Evolutionary conservation across 345 rosid species (phyloP), one percentile per base, ranked within the genome.

Genomic region (Angophora floribunda): DNA sequence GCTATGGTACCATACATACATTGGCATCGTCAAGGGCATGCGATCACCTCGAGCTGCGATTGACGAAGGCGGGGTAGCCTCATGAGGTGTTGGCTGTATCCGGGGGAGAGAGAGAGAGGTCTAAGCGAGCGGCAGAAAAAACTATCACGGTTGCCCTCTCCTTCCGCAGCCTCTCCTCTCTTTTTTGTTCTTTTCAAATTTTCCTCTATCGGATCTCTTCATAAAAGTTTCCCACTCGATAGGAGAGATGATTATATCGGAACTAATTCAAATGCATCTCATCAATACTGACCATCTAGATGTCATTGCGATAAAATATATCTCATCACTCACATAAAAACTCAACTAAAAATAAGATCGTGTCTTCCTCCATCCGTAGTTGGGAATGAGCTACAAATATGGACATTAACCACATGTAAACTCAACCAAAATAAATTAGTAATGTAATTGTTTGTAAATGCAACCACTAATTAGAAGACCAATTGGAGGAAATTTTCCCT

Each of bases 151-250:
- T 24, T 22, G 51, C 3, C 86, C 24, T 49, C 51, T 19, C 24
- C 85, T 47, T 47, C 50, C 14, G 4, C 28, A 1, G 13, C 51
- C 13, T 6, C 28, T 24, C 51, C 85, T 50, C 57, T 26, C 32
- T 28, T n/a, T 88, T 89, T 91, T 88, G n/a, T 87, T 87, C 89
- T 89, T 93, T 94, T 95, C 93, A 91, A 89, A 88, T 89, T 92
- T 89, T n/a, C n/a, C n/a, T 89, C 88, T 51, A 51, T 51, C n/a
- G n/a, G 16, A 51, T 51, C 16, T 51, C 53, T 3, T 51, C 53
- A 51, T 51, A 6, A 51, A 51, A 51, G 53, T 51, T 51, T 51
- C 53, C 15, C 53, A 51, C 16, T 17, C 6, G 53, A 51, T 51
- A 51, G 16, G 17, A 51, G 14, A 51, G 14, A 51, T 51, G 15